A percentile compares a stretch with the other conserved stretches of the same genome.
Evolutionary conservation across 768 basidiomycete genomes (phyloP).

Genomic region (Lanmaoa rubissima): DNA sequence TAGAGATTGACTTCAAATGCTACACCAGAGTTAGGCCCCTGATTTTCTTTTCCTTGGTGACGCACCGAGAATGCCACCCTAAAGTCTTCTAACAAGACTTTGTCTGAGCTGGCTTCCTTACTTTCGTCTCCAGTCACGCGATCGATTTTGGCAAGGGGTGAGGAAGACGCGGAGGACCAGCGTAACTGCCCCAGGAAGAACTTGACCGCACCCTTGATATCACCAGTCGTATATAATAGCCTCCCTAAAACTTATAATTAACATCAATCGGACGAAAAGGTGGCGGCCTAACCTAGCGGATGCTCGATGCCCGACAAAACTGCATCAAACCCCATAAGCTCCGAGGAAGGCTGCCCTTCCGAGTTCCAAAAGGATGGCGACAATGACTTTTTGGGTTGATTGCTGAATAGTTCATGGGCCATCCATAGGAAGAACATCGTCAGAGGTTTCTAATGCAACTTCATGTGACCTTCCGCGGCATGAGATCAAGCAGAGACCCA

Average conservation of each 20-base stretch:
- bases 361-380: slow-evolving; percentile 84
- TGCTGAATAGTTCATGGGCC: slow-evolving; percentile 62
- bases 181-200: slow-evolving; percentile 75
- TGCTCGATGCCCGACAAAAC: slow-evolving; percentile 76
- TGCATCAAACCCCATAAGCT: slow-evolving; percentile 51
- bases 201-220: slow-evolving; percentile 70
- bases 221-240: slow-evolving; percentile 87
- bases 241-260: slow-evolving; percentile 52
- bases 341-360: slow-evolving; percentile 47
- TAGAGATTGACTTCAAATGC: slow-evolving; percentile 70
- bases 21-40: slow-evolving; percentile 29
- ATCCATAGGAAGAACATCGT: slow-evolving; percentile 79
- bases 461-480: neutral
- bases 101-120: slow-evolving; percentile 48
- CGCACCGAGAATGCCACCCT: slow-evolving; percentile 78
- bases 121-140: slow-evolving; percentile 23
- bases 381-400: slow-evolving; percentile 50
- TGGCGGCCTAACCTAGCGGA: slow-evolving; percentile 55
- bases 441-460: slow-evolving; percentile 64
- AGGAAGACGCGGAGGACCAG: slow-evolving; percentile 35
- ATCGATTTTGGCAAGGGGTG: slow-evolving; percentile 17
- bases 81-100: slow-evolving; percentile 84
- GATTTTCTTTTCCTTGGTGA: neutral
- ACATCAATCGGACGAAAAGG: slow-evolving; percentile 3
- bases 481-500: slow-evolving; percentile 39